Evolutionary conservation across 1,284 basidiomycete species (phyloP).

Genomic region (Thecaphora thlaspeos): DNA sequence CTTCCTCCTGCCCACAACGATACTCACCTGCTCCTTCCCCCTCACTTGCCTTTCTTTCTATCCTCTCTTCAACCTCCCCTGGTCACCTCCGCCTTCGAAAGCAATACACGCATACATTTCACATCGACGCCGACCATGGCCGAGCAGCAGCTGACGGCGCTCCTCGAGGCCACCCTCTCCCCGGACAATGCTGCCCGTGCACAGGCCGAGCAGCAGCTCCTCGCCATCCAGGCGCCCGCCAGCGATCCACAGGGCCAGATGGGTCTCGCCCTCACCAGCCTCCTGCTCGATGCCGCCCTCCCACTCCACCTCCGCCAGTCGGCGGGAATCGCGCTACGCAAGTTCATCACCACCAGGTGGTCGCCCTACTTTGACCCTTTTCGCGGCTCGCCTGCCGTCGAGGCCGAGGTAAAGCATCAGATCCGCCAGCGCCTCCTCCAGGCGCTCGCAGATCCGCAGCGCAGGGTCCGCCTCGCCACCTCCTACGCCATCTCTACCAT

Average conservation of each 20-base stretch:
- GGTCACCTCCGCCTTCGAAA: too few species aligned
- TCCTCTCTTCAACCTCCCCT: too few species aligned
- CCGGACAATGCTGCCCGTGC: slow-evolving; percentile 20
- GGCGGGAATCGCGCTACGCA: slow-evolving; percentile 44
- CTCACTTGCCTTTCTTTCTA: too few species aligned
- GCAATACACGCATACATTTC: too few species aligned
- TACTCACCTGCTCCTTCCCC: too few species aligned
- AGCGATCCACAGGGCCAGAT: slow-evolving; percentile 17
- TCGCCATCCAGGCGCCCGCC: slow-evolving; percentile 19
- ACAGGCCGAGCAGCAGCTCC: slow-evolving; percentile 34
- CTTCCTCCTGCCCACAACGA: too few species aligned
- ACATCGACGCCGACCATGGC: too few species aligned
- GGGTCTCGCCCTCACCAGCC: slow-evolving; percentile 26
- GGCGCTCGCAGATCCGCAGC: slow-evolving; percentile 32
- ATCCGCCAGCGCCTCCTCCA: slow-evolving; percentile 38
- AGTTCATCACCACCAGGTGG: slow-evolving; percentile 50
- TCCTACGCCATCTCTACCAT: slow-evolving; percentile 47
- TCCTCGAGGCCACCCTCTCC: slow-evolving; percentile 37
- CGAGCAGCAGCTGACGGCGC: slow-evolving; percentile 29
- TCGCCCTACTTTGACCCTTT: slow-evolving; percentile 46
- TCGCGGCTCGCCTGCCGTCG: slow-evolving; percentile 23
- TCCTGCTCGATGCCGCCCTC: slow-evolving; percentile 17
- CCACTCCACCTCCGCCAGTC: slow-evolving; percentile 42
- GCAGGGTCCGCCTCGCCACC: slow-evolving; percentile 45
- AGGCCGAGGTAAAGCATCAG: slow-evolving; percentile 36